Base-by-base conservation (phyloP, 352 stramenopile genomes). In the Pseudoperonospora humuli region DNA sequence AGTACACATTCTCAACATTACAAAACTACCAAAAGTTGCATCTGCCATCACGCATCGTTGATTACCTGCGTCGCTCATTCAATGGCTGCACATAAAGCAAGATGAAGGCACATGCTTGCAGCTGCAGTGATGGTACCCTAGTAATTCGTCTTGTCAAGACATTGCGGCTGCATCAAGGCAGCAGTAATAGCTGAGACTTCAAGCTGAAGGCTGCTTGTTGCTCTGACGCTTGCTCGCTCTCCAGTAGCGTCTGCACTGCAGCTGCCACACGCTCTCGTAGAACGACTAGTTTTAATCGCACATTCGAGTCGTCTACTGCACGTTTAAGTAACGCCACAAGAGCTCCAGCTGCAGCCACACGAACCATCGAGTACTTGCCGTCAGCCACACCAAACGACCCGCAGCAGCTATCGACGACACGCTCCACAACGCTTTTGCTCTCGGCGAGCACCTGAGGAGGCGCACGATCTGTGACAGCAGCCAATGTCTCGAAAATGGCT, bases 301-400 rank as follows among this genome's bases (percentile, higher is more conserved):
- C 39, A 19, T 64, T 35, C 11, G 60, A 39, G 20, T 71, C 41
- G 2, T 53, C 31, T 10, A 54, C 17, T 37, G 38, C 58, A 27
- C 66, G 70, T 31, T 61, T 57, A 13, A 69, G 50, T 17, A 88
- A 46, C 14, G 70, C 58, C 1, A 62, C 51, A 18, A 91, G 53
- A 34, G 69, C 69, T 2, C 42, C 49, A 17, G 68, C 73, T 1
- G 75, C 72, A 5, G 79, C 74, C 18, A 84, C 63, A 33, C 79
- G 75, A 14, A 91, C 60, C 60, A 79, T 78, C 35, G 64, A 71
- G 46, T 85, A 88, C 58, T 87, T 86, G 27, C 45, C 58, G 23
- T 91, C 76, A 7, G 57, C 56, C 18, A 86, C 67, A 14, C 79
- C 79, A 32, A 71, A 57, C 10, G 73, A 53, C 3, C 70, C 68